phyloP scores from a whole-genome alignment of 768 basidiomycete genomes.

The Chalciporus pseudorubinellus region DNA sequence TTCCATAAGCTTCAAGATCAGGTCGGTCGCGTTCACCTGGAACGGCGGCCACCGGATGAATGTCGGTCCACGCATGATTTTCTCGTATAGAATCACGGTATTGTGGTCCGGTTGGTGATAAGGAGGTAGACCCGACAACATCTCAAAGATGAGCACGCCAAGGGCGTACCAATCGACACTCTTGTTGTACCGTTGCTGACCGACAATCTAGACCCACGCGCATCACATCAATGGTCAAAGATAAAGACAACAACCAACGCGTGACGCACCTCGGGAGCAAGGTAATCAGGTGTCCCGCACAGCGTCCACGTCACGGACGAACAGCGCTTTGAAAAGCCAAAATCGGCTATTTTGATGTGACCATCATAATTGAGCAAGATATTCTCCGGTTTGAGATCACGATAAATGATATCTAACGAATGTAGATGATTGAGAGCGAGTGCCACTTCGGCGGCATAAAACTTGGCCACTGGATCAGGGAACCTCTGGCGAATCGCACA shows the following conservation, averaged over 20 bases:
- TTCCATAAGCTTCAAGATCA: constrained; percentile 90
- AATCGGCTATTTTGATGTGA: constrained; percentile 96
- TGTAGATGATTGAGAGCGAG: constrained; percentile 92
- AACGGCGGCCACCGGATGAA: constrained; percentile 79
- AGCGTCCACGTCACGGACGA: constrained; percentile 90
- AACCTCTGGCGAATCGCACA: constrained; percentile 58
- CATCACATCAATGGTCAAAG: constrained; percentile 11
- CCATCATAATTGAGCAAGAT: constrained; percentile 91
- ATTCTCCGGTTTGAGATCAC: constrained; percentile 97
- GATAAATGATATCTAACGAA: constrained; percentile 85
- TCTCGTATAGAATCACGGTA: constrained; percentile 87
- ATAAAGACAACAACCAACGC: constrained; percentile 9
- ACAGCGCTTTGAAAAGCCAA: constrained; percentile 92
- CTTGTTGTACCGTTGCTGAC: constrained; percentile 87
- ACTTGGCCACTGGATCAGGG: constrained; percentile 95
- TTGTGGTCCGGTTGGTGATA: constrained; percentile 87
- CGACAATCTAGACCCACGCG: constrained; percentile 56
- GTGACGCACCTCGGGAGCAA: constrained; percentile 80
- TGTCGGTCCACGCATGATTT: constrained; percentile 75
- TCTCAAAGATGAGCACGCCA: constrained; percentile 95
- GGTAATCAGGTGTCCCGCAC: constrained; percentile 94
- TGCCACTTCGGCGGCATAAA: constrained; percentile 94
- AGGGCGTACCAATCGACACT: constrained; percentile 99
- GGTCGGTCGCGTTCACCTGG: constrained; percentile 74
- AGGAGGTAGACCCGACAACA: constrained; percentile 94